Evolutionary conservation across 805 yeast species (phyloP), one percentile per base, ranked within the genome.

Genomic region (Pichia membranifaciens): DNA sequence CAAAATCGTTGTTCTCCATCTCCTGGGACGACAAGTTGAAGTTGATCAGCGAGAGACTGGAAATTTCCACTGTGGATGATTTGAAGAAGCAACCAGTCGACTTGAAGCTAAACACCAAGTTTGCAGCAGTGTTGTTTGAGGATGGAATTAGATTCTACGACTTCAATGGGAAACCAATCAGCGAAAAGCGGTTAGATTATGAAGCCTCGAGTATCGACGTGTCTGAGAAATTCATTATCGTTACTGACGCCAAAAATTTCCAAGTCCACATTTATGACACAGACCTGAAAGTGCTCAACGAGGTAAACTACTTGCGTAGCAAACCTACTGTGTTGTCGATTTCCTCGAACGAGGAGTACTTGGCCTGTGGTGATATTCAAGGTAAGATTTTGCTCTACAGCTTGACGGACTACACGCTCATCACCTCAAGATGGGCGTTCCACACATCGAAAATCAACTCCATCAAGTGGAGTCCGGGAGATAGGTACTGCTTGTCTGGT

Each of bases 371-470:
- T 44, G 97, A 90, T 58, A 73, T 74, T 5, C 72, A 84, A 45
- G 99, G 99, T 31, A 93, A 91, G 64, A 87, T 89, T 54, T 67
- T 82, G n/a, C 71, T 90, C 33, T 88, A 79, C 65, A 74, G 79
- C 53, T 62, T 80, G 6, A 63, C 62, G 2, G 81, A 79, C 35
- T 76, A 70, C 43, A 55, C 74, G 3, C 68, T 87, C 7, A 74
- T 81, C 33, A 88, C 98, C 2, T 79, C 95, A 0, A 78, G 97
- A 61, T 93, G 99, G 99, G 83, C 95, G 0, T 91, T 87, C 80
- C 97, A 93, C 63, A 86, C 90, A 2, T 83, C 96, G 48, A 81
- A 77, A 47, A 84, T 93, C 52, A 80, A 79, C 49, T 76, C 82
- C 28, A 85, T 93, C 41, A 65, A 79, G 21, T 93, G 98, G 99